Evolutionary conservation across 306 rosid genomes (phyloP).

Genomic region (Ochetophila trinervis): DNA sequence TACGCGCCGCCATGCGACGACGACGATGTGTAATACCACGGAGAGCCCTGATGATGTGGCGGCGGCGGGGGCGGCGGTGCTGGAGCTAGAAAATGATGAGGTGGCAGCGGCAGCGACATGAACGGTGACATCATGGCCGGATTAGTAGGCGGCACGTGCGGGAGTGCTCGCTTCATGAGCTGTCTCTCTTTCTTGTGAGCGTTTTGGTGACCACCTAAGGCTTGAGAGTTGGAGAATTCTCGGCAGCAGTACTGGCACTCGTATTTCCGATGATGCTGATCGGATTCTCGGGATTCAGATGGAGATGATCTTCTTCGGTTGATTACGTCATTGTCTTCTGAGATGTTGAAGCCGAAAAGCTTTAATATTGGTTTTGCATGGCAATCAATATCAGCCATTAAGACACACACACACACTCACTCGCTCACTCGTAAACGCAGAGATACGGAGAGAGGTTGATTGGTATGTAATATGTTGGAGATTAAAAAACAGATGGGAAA

Average conservation of each 20-base stretch:
- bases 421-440: too few relatives aligned
- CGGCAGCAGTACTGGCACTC: conserved; percentile 23
- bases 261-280: background rate
- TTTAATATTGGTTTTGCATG: background rate
- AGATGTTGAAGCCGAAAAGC: conserved; percentile 21
- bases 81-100: background rate
- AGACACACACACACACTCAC: too few relatives aligned
- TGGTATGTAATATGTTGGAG: background rate
- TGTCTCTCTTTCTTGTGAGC: conserved; percentile 25
- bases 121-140: background rate
- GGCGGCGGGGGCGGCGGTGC: too few relatives aligned
- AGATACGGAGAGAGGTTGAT: too few relatives aligned
- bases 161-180: conserved; percentile 14
- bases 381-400: background rate
- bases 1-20: background rate
- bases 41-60: too few relatives aligned
- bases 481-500: background rate
- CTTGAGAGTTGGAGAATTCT: conserved; percentile 21
- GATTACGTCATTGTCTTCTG: background rate
- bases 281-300: background rate
- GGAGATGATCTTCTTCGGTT: background rate
- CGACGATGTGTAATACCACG: background rate
- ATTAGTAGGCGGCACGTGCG: background rate
- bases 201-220: conserved; percentile 23
- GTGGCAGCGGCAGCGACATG: background rate